phyloP scores from a whole-genome alignment of 73 alveolate genomes.

The Paramecium sexaurelia region DNA sequence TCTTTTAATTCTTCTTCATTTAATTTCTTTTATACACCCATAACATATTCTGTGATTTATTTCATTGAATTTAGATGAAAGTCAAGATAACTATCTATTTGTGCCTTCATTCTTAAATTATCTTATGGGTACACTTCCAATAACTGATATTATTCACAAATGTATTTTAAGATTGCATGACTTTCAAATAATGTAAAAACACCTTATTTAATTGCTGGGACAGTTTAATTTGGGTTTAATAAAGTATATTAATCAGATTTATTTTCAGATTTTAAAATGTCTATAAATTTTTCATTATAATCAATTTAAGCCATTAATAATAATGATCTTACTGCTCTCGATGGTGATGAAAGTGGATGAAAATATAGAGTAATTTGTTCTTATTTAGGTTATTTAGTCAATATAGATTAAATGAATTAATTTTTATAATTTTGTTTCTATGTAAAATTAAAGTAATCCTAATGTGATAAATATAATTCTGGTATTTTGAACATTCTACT shows the following conservation, averaged over 20 bases:
- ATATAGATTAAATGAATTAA: background rate
- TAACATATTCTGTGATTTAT: background rate
- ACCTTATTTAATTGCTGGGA: conserved; percentile 60
- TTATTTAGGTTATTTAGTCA: background rate
- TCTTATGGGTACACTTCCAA: conserved; percentile 35
- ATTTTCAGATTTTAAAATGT: conserved; percentile 3
- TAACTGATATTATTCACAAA: conserved; percentile 14
- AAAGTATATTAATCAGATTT: background rate
- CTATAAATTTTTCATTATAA: background rate
- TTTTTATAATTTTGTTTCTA: background rate
- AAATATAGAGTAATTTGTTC: conserved; percentile 35
- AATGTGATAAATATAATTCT: background rate
- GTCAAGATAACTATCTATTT: conserved; percentile 60
- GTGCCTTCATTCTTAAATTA: conserved; percentile 25
- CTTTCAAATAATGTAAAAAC: conserved; percentile 45
- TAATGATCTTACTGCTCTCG: conserved; percentile 36
- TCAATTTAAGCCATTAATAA: background rate
- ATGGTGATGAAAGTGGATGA: conserved; percentile 41
- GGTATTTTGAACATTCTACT: conserved; percentile 27
- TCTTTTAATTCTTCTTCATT: background rate
- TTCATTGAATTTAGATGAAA: conserved; percentile 49
- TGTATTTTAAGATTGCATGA: conserved; percentile 61
- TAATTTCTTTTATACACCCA: background rate
- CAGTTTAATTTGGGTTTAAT: conserved; percentile 55
- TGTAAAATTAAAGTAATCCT: background rate